Evolutionary conservation across 1,139 yeast genomes (phyloP), one percentile per base, ranked within the genome.

Genomic region (Pichia sp.): DNA sequence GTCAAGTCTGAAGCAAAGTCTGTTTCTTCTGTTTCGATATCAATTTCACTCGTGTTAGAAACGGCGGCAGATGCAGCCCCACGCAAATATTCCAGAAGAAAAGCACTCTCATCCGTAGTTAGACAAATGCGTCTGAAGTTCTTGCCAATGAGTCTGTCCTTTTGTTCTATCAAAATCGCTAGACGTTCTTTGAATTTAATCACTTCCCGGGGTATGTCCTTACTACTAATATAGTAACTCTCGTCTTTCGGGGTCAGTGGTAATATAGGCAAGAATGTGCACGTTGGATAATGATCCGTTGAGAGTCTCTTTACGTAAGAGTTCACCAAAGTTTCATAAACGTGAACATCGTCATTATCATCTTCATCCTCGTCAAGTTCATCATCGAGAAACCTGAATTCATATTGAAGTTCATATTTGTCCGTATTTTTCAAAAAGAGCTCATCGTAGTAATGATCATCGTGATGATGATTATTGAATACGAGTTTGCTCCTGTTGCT

Each of bases 211-310:
- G 48, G 46, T 32, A 52, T 42, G 32, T 55, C 58, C 28, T 46
- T 44, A n/a, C 48, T 22, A 18, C 47, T 45, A 20, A 50, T 34
- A 32, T 48, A 46, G 35, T 54, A 54, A 16, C 38, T 38, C 28
- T 50, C 51, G 27, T 44, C 46, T 19, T 45, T 45, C 3, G 47
- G 45, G 2, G 34, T 29, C 13, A 42, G 28, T 5, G 46, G 46
- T 21, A 42, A 30, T 6, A 42, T 19, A 7, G 44, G 46, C 12
- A 40, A 25, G 32, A 44, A 44, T 12, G 41, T 29, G 31, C 62
- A 57, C 13, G 43, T 44, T 3, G 47, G 43, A 34, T 47, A 52
- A 41, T 57, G 62, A 22, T 52, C 60, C 2, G 48, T 38, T 9
- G 35, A 32, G 10, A 57, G 36, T 14, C 57, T 40, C 13, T 32